Evolutionary conservation across 192 early-diverging fungal species (phyloP).

Genomic region (Phycomyces nitens): DNA sequence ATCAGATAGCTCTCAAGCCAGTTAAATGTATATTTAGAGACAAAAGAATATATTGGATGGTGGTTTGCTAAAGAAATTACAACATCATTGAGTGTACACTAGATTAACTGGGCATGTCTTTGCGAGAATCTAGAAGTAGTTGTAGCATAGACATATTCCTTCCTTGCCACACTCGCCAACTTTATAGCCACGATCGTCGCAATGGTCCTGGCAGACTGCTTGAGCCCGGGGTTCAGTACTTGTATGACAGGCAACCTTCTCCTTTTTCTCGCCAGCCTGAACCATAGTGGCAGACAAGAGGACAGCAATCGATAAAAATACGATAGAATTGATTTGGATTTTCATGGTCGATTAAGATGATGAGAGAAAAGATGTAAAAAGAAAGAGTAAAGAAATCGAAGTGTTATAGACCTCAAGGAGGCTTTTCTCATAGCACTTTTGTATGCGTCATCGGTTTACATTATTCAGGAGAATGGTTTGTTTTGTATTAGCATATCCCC

Average conservation of each 20-base stretch:
- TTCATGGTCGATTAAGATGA: neutral
- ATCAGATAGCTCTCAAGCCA: too few relatives aligned
- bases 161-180: neutral
- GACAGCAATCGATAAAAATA: neutral
- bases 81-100: too few relatives aligned
- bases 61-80: too few relatives aligned
- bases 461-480: neutral
- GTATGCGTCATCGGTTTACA: neutral
- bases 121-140: neutral
- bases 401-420: neutral
- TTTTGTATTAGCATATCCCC: neutral
- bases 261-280: neutral
- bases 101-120: too few relatives aligned
- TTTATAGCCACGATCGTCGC: neutral
- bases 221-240: neutral
- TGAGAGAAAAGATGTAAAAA: neutral
- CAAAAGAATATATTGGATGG: too few relatives aligned
- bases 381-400: neutral
- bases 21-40: too few relatives aligned
- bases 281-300: neutral
- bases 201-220: neutral
- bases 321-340: neutral
- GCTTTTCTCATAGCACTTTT: neutral
- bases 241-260: neutral
- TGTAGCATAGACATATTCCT: neutral